phyloP scores from a whole-genome alignment of 75 land plant species.

The Isoetes taiwanensis region DNA sequence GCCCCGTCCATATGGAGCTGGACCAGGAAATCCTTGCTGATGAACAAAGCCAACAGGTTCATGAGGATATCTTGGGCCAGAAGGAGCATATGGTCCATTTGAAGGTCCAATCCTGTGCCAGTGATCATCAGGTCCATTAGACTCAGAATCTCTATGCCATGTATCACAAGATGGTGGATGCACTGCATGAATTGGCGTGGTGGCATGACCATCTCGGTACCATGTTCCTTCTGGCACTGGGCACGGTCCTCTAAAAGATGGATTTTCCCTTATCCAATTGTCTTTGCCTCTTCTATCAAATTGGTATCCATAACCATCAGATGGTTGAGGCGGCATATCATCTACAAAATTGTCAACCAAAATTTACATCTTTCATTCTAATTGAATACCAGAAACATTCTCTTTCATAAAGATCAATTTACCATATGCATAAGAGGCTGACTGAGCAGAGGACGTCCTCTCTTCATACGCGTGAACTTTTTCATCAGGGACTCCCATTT shows the following conservation, averaged over 20 bases:
- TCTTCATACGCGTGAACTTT: slow-evolving; percentile 10
- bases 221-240: slow-evolving; percentile 11
- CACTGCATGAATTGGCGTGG: slow-evolving; percentile 5
- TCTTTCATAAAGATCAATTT: not conserved
- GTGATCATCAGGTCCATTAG: no score
- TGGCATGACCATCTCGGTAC: slow-evolving; percentile 15
- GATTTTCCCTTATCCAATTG: slow-evolving; percentile 13
- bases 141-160: no score
- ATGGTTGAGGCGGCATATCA: not conserved
- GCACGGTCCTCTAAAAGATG: slow-evolving; percentile 3
- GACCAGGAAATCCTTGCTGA: no score
- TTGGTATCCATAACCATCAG: not conserved
- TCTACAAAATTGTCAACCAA: not conserved
- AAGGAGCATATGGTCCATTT: no score
- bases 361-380: not conserved
- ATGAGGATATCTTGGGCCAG: no score
- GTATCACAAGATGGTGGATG: no score
- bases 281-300: slow-evolving; percentile 9
- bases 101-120: no score
- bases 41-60: no score
- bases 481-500: slow-evolving; percentile 5
- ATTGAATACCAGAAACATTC: not conserved
- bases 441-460: slow-evolving; percentile 14
- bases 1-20: no score
- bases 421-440: slow-evolving; percentile 10